phyloP scores from a whole-genome alignment of 2,329 filamentous ascomycete species.

The Colletotrichum tropicale region DNA sequence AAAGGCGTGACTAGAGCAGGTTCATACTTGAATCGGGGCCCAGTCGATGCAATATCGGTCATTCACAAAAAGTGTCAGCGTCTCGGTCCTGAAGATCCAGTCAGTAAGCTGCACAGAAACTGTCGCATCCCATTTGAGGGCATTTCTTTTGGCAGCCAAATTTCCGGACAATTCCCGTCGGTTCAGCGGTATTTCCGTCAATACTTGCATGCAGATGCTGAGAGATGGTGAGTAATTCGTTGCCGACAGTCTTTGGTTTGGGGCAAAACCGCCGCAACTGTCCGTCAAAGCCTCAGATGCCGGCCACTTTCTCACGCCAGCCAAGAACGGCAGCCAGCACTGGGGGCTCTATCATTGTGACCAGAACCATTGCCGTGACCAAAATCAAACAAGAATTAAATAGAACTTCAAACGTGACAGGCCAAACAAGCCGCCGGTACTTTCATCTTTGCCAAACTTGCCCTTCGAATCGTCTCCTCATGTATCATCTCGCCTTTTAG shows the following conservation, averaged over 20 bases:
- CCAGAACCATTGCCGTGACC: neutral
- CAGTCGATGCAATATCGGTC: neutral
- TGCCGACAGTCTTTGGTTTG: neutral
- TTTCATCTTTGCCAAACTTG: neutral
- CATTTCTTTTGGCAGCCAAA: neutral
- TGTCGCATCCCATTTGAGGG: neutral
- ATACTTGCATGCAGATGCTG: neutral
- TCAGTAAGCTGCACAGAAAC: neutral
- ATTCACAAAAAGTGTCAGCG: neutral
- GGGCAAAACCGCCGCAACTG: neutral
- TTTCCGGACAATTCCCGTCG: neutral
- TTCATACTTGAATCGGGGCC: neutral
- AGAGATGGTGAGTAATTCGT: neutral
- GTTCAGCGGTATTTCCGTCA: neutral
- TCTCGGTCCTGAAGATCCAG: neutral
- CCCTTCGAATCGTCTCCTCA: neutral
- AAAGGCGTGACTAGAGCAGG: neutral
- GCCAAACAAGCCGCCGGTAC: neutral
- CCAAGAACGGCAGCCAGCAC: neutral
- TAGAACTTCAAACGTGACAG: neutral
- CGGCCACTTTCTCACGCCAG: neutral
- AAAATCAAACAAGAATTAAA: neutral
- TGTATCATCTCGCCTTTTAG: neutral
- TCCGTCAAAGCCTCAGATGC: neutral
- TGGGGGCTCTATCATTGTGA: neutral